Evolutionary conservation across 305 asterid species (phyloP).

Genomic region (Solanum hybrid): DNA sequence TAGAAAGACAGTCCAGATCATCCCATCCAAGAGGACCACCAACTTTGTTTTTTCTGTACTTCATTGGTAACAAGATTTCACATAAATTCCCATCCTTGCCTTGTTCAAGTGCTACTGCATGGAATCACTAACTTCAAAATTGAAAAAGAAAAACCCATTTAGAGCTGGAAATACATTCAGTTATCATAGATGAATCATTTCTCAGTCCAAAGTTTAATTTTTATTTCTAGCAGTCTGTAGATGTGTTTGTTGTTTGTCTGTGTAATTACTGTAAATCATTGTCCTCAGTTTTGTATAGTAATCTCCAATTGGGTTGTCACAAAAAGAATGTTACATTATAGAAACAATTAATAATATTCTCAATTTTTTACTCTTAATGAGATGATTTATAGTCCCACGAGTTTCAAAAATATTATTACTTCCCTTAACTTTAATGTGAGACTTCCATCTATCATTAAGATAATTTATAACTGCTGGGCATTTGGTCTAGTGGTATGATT

Average conservation of each 20-base stretch:
- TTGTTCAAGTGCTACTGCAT: not conserved
- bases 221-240: not conserved
- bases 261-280: no score
- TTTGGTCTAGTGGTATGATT: constrained; percentile 59
- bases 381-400: not conserved
- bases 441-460: not conserved
- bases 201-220: not conserved
- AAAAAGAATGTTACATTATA: no score
- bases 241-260: not conserved
- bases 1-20: not conserved
- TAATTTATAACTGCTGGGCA: not conserved
- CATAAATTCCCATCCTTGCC: not conserved
- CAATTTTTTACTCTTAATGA: no score
- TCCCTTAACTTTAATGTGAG: not conserved
- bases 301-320: not conserved
- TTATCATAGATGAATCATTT: not conserved
- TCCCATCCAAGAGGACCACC: not conserved
- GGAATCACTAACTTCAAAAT: not conserved
- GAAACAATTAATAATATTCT: not conserved
- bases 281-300: not conserved
- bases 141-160: not conserved
- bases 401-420: not conserved
- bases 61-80: not conserved
- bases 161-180: not conserved
- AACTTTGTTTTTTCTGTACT: not conserved